phyloP scores from a whole-genome alignment of 2,329 filamentous ascomycete species.

The Cladorrhinum sp. region DNA sequence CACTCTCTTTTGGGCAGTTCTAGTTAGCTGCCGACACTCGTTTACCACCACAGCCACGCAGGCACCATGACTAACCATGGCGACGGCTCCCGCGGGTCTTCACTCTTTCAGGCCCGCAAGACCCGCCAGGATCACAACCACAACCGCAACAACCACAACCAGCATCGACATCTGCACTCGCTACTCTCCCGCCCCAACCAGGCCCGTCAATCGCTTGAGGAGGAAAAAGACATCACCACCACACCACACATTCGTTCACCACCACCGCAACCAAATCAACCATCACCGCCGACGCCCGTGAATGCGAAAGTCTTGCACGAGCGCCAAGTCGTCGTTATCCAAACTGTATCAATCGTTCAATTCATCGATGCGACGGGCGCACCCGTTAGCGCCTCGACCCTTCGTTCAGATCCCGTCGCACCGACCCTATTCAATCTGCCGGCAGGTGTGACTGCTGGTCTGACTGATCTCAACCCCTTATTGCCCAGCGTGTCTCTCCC shows the following conservation, averaged over 20 bases:
- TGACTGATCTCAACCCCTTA: conserved; percentile 31
- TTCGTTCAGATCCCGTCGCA: conserved; percentile 39
- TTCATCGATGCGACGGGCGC: conserved; percentile 48
- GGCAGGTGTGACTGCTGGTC: conserved; percentile 39
- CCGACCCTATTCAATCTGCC: conserved; percentile 34
- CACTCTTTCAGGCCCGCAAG: conserved; percentile 10
- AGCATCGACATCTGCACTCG: conserved; percentile 7
- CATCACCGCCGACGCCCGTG: conserved; percentile 4
- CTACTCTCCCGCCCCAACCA: conserved; percentile 25
- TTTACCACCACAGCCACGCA: conserved; percentile 8
- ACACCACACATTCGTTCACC: conserved; percentile 30
- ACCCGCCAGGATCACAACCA: conserved; percentile 9
- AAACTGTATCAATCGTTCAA: conserved; percentile 55
- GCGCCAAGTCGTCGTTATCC: conserved; percentile 44
- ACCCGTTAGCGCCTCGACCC: conserved; percentile 44
- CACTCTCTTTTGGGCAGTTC: conserved; percentile 7
- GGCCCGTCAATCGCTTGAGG: conserved; percentile 28
- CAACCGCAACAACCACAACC: conserved; percentile 5
- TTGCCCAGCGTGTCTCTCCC: conserved; percentile 26
- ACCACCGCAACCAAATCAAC: conserved; percentile 20
- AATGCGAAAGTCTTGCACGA: conserved; percentile 25
- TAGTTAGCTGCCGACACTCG: conserved; percentile 9
- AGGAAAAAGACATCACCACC: conserved; percentile 15
- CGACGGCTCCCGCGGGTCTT: conserved; percentile 2
- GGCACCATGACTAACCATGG: conserved; percentile 7